Conservation (phyloP, 768 basidiomycete species). For the Tephrocybe sp. region DNA sequence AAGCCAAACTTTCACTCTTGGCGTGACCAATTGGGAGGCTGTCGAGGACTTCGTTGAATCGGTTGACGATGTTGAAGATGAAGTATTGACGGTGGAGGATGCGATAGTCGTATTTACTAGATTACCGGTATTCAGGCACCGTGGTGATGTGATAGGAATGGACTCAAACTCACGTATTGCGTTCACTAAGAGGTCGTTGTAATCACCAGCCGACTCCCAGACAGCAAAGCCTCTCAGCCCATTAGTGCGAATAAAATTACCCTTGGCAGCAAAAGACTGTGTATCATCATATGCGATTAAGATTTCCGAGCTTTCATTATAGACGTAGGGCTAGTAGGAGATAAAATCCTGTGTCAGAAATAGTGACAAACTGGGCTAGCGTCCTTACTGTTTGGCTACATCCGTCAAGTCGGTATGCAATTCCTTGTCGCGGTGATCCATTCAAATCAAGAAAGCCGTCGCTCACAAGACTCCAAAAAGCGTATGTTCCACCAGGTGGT, state of each 20-base stretch:
- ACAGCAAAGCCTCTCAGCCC: conserved; percentile 66
- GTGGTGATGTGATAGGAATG: neutral
- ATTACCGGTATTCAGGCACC: conserved; percentile 4
- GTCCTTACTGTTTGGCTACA: conserved; percentile 71
- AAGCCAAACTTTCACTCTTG: neutral
- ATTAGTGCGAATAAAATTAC: conserved; percentile 48
- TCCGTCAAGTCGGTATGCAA: conserved; percentile 52
- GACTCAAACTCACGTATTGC: conserved; percentile 26
- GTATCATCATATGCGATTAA: conserved; percentile 69
- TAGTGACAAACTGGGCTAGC: neutral
- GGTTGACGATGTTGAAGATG: conserved; percentile 1
- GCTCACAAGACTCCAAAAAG: conserved; percentile 62
- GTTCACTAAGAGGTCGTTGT: conserved; percentile 56
- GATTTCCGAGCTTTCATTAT: conserved; percentile 48
- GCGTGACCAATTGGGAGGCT: neutral
- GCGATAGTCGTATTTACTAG: conserved; percentile 10
- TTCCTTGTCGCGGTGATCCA: conserved; percentile 40
- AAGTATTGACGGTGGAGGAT: neutral
- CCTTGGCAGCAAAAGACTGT: conserved; percentile 59
- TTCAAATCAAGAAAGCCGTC: conserved; percentile 49
- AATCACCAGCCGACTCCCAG: conserved; percentile 73
- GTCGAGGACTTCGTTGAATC: conserved; percentile 7
- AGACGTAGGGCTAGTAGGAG: conserved; percentile 63
- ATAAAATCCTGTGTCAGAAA: conserved; percentile 2
- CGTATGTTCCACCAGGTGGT: conserved; percentile 54